Evolutionary conservation across 768 basidiomycete genomes (phyloP).

Genomic region (Heimioporus sp.): DNA sequence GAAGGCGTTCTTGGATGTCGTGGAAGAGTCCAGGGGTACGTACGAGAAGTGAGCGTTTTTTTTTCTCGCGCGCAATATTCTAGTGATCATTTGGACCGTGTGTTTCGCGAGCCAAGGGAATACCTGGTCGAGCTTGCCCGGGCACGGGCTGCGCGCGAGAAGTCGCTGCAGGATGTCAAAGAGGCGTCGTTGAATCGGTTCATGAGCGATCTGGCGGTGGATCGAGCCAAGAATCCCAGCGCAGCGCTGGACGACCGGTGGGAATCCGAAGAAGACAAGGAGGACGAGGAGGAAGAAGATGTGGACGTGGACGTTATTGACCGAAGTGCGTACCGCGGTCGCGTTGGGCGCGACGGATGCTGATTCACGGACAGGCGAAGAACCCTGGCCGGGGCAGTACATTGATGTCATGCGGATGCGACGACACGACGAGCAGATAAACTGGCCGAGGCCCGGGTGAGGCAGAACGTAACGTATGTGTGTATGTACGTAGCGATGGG

Average conservation of each 20-base stretch:
- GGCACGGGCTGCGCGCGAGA: conserved; percentile 61
- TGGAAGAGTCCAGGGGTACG: conserved; percentile 82
- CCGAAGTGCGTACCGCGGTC: conserved; percentile 50
- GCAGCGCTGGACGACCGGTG: conserved; percentile 57
- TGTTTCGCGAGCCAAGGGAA: conserved; percentile 50
- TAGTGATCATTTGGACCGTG: conserved; percentile 3
- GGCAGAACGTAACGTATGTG: neutral
- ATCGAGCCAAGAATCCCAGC: conserved; percentile 62
- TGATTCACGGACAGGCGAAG: conserved; percentile 49
- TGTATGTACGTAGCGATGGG: conserved; percentile 9
- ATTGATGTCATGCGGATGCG: conserved; percentile 68
- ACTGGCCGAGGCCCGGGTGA: conserved; percentile 73
- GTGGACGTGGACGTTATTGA: conserved; percentile 61
- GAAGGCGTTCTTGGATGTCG: conserved; percentile 87
- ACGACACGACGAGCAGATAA: conserved; percentile 53
- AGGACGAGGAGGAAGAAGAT: conserved; percentile 49
- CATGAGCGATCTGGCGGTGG: conserved; percentile 78
- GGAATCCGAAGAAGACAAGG: conserved; percentile 57
- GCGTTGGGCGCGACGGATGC: neutral
- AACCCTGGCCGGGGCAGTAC: conserved; percentile 69
- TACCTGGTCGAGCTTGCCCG: conserved; percentile 89
- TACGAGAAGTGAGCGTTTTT: conserved; percentile 71
- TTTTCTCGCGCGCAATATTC: neutral
- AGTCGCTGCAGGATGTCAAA: conserved; percentile 62
- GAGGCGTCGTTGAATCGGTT: conserved; percentile 74